phyloP scores from a whole-genome alignment of 1,139 yeast genomes.

The Saccharomyces hybrid region DNA sequence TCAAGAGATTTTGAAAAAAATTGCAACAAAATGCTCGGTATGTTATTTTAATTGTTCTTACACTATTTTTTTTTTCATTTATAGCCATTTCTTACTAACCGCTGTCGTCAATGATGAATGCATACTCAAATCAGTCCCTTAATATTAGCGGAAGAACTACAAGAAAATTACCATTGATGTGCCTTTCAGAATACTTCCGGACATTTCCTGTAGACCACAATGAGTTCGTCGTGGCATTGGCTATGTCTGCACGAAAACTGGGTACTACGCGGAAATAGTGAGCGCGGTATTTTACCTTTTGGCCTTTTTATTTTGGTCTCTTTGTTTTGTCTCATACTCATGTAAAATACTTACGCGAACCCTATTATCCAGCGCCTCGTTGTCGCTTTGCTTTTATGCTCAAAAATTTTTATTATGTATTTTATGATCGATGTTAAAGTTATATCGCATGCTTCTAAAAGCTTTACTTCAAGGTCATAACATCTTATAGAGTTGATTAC shows the following conservation, averaged over 20 bases:
- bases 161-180: slow-evolving; percentile 24
- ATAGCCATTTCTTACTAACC: slow-evolving; percentile 15
- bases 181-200: slow-evolving; percentile 25
- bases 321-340: background rate
- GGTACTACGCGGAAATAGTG: background rate
- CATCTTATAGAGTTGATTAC: background rate
- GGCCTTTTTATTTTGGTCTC: background rate
- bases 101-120: slow-evolving; percentile 1
- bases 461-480: background rate
- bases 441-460: background rate
- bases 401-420: background rate
- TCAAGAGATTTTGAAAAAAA: slow-evolving; percentile 10
- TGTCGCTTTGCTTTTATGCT: background rate
- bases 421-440: background rate
- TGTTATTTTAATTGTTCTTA: slow-evolving; percentile 10
- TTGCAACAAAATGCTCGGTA: slow-evolving; percentile 25
- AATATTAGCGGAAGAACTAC: slow-evolving; percentile 27
- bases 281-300: background rate
- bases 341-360: background rate
- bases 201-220: slow-evolving; percentile 22
- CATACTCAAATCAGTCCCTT: slow-evolving; percentile 7
- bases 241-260: slow-evolving; percentile 13
- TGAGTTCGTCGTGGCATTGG: slow-evolving; percentile 23
- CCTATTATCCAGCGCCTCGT: background rate
- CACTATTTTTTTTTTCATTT: background rate